These are phyloP conservation scores for Leccinum ochraceum DNA, from an alignment of 768 basidiomycete species.

Conservation along the genomic window DNA sequence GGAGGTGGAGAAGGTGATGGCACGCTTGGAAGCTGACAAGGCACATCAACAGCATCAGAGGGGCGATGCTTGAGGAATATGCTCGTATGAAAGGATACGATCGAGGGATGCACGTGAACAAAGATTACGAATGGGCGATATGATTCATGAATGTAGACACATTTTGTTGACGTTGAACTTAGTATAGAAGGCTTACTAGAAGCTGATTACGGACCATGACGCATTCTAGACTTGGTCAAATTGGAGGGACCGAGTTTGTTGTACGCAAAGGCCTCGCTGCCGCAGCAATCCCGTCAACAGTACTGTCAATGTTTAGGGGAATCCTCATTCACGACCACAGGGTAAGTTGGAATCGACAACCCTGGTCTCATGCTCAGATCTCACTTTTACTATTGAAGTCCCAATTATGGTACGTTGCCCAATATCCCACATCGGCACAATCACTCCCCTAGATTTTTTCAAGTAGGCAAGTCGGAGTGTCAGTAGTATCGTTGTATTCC, in stretches of 20 bases:
- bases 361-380: not conserved
- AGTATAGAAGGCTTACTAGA: not conserved
- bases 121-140: not conserved
- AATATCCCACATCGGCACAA: not conserved
- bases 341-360: not conserved
- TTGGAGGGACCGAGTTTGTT: not conserved
- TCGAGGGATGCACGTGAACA: not conserved
- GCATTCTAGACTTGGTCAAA: not conserved
- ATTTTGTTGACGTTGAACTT: not conserved
- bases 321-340: not conserved
- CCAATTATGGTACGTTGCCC: not conserved
- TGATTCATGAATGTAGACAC: not conserved
- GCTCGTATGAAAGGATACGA: not conserved
- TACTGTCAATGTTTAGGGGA: not conserved
- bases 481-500: not conserved
- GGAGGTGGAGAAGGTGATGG: conserved; percentile 63
- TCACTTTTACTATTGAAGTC: not conserved
- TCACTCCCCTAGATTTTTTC: not conserved
- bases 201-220: not conserved
- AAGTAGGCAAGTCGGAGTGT: not conserved
- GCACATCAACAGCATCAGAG: not conserved
- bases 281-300: not conserved
- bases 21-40: conserved; percentile 52
- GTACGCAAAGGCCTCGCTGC: not conserved
- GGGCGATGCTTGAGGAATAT: conserved; percentile 1